phyloP scores from a whole-genome alignment of 768 basidiomycete genomes.

The Russula ochroleuca region DNA sequence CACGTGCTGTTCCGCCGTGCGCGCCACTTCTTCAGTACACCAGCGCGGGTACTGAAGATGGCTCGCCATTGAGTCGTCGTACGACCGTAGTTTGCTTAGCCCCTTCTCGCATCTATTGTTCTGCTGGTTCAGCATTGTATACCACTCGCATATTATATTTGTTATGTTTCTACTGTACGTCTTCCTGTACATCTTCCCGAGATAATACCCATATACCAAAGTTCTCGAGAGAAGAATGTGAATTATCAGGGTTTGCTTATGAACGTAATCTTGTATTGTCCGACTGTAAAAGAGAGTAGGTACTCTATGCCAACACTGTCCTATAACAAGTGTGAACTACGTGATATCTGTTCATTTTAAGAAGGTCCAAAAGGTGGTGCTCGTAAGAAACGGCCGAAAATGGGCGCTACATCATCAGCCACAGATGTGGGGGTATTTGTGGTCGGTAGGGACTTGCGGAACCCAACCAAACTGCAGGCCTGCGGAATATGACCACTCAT shows the following conservation, averaged over 20 bases:
- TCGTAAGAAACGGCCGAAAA: not conserved
- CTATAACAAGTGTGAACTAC: not conserved
- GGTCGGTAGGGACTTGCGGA: conserved; percentile 52
- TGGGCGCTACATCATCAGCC: conserved; percentile 8
- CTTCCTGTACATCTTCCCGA: not conserved
- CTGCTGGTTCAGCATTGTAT: not conserved
- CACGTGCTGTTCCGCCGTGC: conserved; percentile 10
- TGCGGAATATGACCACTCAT: conserved; percentile 88
- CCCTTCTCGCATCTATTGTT: not conserved
- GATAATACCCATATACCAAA: not conserved
- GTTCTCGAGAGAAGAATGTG: no score
- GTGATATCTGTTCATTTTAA: not conserved
- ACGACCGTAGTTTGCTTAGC: not conserved
- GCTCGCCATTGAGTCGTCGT: conserved; percentile 3
- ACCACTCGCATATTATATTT: not conserved
- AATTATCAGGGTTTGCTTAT: not conserved
- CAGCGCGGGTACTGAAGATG: conserved; percentile 1
- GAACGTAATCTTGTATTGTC: not conserved
- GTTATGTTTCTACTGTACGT: not conserved
- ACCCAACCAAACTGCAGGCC: conserved; percentile 83
- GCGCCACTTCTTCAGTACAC: conserved; percentile 1
- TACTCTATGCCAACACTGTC: not conserved
- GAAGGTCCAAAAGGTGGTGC: not conserved
- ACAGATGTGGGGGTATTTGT: conserved; percentile 63
- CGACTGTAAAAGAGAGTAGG: not conserved